phyloP scores from a whole-genome alignment of 306 rosid species.

The Castanospermum australe region DNA sequence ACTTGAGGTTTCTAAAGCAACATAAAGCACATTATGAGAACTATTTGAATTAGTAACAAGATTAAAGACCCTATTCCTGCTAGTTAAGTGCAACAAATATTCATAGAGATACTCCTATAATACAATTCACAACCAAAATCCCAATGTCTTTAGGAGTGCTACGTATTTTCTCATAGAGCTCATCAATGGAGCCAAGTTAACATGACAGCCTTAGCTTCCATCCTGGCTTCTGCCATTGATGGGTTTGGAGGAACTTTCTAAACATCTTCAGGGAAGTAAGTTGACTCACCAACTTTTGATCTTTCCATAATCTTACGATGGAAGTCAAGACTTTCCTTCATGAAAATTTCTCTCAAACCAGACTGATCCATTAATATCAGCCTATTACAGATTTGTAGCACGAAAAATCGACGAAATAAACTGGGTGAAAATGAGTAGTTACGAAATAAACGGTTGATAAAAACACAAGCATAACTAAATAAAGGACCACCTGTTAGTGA shows the following conservation, averaged over 20 bases:
- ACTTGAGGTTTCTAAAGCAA: no score
- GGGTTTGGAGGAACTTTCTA: constrained; percentile 52
- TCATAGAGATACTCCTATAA: no score
- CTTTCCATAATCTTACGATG: constrained; percentile 52
- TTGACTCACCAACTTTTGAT: constrained; percentile 55
- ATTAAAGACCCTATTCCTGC: no score
- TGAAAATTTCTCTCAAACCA: constrained; percentile 33
- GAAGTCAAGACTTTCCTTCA: constrained; percentile 41
- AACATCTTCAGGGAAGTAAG: constrained; percentile 58
- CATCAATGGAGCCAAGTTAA: constrained; percentile 58
- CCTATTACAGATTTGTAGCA: constrained; percentile 57
- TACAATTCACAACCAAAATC: constrained; percentile 55
- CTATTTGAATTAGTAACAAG: no score
- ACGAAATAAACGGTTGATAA: constrained; percentile 48
- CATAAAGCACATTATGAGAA: no score
- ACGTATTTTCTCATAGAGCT: constrained; percentile 43
- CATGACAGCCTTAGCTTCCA: constrained; percentile 52
- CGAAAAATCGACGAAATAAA: constrained; percentile 54
- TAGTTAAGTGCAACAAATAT: no score
- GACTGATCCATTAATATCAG: constrained; percentile 49
- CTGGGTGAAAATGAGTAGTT: constrained; percentile 38
- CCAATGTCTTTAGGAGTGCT: constrained; percentile 53
- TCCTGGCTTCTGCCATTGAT: constrained; percentile 54
- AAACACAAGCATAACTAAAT: constrained; percentile 46
- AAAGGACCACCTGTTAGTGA: constrained; percentile 38